Base-by-base conservation (phyloP, 495 filamentous ascomycete genomes). In the Cairneyella variabilis region DNA sequence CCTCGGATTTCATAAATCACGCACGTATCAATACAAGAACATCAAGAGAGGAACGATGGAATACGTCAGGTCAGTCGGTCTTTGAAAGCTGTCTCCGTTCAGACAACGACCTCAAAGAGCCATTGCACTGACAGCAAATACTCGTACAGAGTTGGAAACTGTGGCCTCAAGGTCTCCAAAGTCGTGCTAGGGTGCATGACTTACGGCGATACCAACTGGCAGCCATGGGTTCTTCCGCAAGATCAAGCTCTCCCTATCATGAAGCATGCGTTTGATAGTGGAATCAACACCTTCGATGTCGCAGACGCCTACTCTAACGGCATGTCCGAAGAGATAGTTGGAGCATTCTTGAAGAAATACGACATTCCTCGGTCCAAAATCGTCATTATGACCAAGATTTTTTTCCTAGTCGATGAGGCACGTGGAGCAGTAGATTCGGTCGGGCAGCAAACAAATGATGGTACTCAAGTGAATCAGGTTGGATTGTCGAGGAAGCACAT, bases 351-450 rank as follows among this genome's bases (percentile, higher is more conserved):
- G 47, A 83, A 83, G 65, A 69, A 85, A 58, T 90, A 83, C 72
- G 73, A 79, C 44, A 91, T 93, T 59, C 87, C 88, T 1, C 86
- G 89, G 26, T 71, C 82, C 56, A 84, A 82, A 54, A 73, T 95
- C 42, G 80, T 91, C 40, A 85, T 93, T 64, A 67, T 91, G 58
- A 85, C 79, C 46, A 92, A 95, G 71, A 89, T 85, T 66, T 85
- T 75, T 71, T 84, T 79, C 59, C 77, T 79, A 42, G 83, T 88
- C 14, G 70, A 53, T 43, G 48, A 65, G 9, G 44, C 53, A 45
- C 51, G 51, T 22, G 46, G 60, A 23, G 48, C 66, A 32, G 22
- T 76, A 23, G 34, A 38, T 1, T 20, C 16, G 1, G 62, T 64
- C 17, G 60, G 9, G 48, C 27, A 54, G 51, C 38, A 67, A 69